phyloP scores from a whole-genome alignment of 495 filamentous ascomycete species.

The Penicillium daleae region DNA sequence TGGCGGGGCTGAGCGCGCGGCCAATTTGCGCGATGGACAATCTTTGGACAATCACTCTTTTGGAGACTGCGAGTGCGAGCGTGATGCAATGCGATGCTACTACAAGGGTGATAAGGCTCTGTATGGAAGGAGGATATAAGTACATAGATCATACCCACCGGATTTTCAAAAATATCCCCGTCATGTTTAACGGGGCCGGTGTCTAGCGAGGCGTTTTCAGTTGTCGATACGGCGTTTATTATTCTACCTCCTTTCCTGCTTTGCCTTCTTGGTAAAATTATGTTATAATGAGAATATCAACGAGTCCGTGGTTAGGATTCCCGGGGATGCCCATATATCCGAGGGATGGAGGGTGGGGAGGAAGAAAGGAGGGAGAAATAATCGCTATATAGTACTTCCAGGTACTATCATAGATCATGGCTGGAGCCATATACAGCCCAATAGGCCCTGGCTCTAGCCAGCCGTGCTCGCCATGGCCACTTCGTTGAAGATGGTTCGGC shows the following conservation, averaged over 20 bases:
- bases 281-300: constrained; percentile 13
- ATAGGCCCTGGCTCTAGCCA: constrained; percentile 31
- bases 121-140: constrained; percentile 1
- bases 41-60: neutral
- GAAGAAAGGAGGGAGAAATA: neutral
- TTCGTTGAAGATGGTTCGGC: neutral
- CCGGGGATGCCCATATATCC: neutral
- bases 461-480: constrained; percentile 33
- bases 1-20: neutral
- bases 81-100: neutral
- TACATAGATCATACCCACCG: constrained; percentile 2
- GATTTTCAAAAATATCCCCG: neutral
- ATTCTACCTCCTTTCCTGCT: constrained; percentile 8
- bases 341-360: neutral
- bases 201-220: constrained; percentile 36
- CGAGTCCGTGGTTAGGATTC: neutral
- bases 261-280: constrained; percentile 4
- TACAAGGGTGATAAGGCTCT: neutral
- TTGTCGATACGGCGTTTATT: constrained; percentile 24
- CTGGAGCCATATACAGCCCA: constrained; percentile 25
- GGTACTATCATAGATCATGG: constrained; percentile 5
- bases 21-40: constrained; percentile 7
- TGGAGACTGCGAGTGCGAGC: neutral
- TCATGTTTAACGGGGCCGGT: constrained; percentile 18
- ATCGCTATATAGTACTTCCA: neutral